Conservation (phyloP, 352 stramenopile genomes). For the Phytophthora colocasiae region DNA sequence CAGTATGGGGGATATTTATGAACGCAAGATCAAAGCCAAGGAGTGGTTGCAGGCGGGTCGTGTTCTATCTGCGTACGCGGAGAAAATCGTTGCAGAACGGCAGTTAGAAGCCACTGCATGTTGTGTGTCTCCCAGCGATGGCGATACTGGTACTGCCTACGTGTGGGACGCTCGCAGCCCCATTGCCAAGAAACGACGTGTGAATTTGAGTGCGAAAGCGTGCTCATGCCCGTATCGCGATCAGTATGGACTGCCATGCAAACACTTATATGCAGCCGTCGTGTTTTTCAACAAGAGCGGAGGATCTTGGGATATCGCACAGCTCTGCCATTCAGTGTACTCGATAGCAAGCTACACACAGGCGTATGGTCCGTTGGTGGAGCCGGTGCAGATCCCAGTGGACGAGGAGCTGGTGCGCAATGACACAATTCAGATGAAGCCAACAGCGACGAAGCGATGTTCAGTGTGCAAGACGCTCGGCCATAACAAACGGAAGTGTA, state of each 20-base stretch:
- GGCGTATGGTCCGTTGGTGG: constrained; percentile 35
- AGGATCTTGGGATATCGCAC: constrained; percentile 40
- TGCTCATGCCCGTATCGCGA: constrained; percentile 49
- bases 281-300: constrained; percentile 52
- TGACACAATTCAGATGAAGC: constrained; percentile 42
- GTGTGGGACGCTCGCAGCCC: constrained; percentile 39
- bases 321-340: constrained; percentile 45
- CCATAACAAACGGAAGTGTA: constrained; percentile 56
- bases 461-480: constrained; percentile 52
- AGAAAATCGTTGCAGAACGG: constrained; percentile 40
- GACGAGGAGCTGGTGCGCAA: constrained; percentile 59
- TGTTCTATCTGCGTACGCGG: constrained; percentile 44
- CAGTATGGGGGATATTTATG: constrained; percentile 48
- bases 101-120: constrained; percentile 41
- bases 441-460: constrained; percentile 40
- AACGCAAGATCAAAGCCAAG: constrained; percentile 47
- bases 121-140: constrained; percentile 52
- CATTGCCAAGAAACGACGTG: constrained; percentile 46
- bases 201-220: constrained; percentile 39
- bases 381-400: constrained; percentile 48
- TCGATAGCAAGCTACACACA: constrained; percentile 38
- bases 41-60: constrained; percentile 30
- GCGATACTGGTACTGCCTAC: constrained; percentile 47
- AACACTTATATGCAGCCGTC: constrained; percentile 44
- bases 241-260: constrained; percentile 49